A percentile compares a stretch with the other conserved stretches of the same genome.
Evolutionary conservation across 352 stramenopile genomes (phyloP).

Genomic region (Globisporangium parvum): DNA sequence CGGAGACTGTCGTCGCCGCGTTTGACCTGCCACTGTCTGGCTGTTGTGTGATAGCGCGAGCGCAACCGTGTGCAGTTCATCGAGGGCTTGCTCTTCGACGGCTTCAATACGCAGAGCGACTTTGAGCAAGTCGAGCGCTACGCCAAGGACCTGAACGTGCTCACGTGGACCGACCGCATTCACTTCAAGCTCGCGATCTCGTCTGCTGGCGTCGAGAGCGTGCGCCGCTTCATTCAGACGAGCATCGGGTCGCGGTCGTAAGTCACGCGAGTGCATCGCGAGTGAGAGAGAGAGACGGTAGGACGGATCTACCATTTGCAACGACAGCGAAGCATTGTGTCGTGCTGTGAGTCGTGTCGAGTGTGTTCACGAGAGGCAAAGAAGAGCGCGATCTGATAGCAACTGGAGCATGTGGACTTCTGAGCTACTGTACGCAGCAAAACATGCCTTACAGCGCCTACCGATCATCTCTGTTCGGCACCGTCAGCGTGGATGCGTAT

Average conservation of each 20-base stretch:
- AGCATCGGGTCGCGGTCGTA: constrained; percentile 17
- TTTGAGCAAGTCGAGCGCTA: constrained; percentile 77
- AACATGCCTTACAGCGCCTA: too few species aligned
- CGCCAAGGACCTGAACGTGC: constrained; percentile 57
- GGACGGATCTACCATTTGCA: neutral
- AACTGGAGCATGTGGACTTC: too few species aligned
- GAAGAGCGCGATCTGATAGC: too few species aligned
- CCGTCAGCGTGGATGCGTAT: too few species aligned
- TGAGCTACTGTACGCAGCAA: too few species aligned
- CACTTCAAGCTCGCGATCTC: constrained; percentile 77
- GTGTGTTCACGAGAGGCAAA: too few species aligned
- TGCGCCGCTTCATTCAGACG: constrained; percentile 71
- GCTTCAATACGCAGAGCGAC: constrained; percentile 79
- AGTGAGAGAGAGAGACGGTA: neutral
- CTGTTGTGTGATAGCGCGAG: constrained; percentile 34
- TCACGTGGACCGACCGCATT: constrained; percentile 78
- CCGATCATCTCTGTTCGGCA: too few species aligned
- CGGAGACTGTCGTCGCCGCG: too few species aligned
- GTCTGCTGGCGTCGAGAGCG: constrained; percentile 48
- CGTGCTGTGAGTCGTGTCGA: too few species aligned
- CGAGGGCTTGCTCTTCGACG: constrained; percentile 80
- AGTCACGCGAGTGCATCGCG: neutral
- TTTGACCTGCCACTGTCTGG: neutral
- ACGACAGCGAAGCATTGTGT: neutral
- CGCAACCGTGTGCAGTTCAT: constrained; percentile 84